phyloP scores from a whole-genome alignment of 179 eudicot genomes.

The Dionaea muscipula region DNA sequence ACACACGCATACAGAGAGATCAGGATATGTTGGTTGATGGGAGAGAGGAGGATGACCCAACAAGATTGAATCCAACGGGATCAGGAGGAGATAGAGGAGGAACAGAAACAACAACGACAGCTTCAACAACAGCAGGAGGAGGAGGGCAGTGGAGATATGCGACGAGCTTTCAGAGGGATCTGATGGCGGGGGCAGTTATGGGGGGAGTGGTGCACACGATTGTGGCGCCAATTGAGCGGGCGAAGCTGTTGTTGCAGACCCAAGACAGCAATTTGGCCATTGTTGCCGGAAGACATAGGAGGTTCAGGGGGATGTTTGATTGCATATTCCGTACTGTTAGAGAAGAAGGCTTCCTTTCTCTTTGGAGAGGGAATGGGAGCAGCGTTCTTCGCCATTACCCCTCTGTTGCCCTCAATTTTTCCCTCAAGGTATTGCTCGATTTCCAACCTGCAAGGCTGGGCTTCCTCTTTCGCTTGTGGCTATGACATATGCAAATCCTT shows the following conservation, averaged over 20 bases:
- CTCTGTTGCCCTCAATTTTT: constrained; percentile 91
- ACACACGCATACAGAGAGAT: too few relatives aligned
- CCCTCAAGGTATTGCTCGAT: constrained; percentile 57
- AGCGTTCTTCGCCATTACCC: constrained; percentile 92
- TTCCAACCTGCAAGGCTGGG: too few relatives aligned
- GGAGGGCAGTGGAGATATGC: constrained; percentile 18
- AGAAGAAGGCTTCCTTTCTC: constrained; percentile 67
- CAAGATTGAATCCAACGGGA: too few relatives aligned
- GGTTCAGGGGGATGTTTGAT: constrained; percentile 88
- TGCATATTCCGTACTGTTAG: constrained; percentile 48
- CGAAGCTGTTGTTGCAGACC: constrained; percentile 82
- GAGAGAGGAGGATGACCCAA: too few relatives aligned
- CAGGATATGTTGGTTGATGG: too few relatives aligned
- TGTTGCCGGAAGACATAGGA: constrained; percentile 45
- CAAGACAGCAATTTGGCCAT: constrained; percentile 88
- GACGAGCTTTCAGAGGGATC: constrained; percentile 64
- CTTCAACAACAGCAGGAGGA: constrained; percentile 3
- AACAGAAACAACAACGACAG: neutral
- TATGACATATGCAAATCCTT: neutral
- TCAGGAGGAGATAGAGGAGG: constrained; percentile 11
- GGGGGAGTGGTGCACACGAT: constrained; percentile 91
- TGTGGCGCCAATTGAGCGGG: constrained; percentile 89
- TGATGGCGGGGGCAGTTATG: constrained; percentile 85
- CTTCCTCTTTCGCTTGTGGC: too few relatives aligned
- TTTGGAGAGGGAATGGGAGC: constrained; percentile 98